Conservation (phyloP, 2,329 filamentous ascomycete genomes). For the Cladosporium cucumerinum region DNA sequence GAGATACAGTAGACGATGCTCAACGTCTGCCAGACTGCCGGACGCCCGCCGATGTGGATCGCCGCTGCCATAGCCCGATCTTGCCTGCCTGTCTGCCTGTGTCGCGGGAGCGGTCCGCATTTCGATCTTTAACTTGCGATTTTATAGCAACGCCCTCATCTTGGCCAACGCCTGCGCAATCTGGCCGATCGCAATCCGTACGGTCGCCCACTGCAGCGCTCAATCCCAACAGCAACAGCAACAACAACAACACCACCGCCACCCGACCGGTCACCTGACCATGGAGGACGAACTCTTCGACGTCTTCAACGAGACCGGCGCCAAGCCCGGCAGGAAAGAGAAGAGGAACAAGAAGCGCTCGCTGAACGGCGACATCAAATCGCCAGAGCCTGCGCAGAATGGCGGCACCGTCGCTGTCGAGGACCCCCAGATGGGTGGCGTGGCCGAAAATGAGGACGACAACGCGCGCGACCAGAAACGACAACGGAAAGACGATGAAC, state of each 20-base stretch:
- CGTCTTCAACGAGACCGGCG: conserved; percentile 34
- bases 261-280: conserved; percentile 14
- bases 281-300: conserved; percentile 33
- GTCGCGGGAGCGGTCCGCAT: neutral
- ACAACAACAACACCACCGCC: conserved; percentile 4
- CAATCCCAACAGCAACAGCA: neutral
- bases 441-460: conserved; percentile 41
- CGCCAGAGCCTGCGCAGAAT: conserved; percentile 22
- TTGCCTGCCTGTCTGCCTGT: too few relatives aligned
- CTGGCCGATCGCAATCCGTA: conserved; percentile 14
- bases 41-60: neutral
- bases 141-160: conserved; percentile 16
- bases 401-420: conserved; percentile 15
- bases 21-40: neutral
- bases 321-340: conserved; percentile 23
- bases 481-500: conserved; percentile 61
- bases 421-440: conserved; percentile 40
- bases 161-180: conserved; percentile 16
- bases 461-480: conserved; percentile 58
- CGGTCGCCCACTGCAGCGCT: conserved; percentile 9
- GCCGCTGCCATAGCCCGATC: neutral
- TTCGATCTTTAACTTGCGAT: conserved; percentile 9
- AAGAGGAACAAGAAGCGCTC: conserved; percentile 74
- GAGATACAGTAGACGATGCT: too few relatives aligned
- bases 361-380: conserved; percentile 74